Conservation (phyloP, 305 asterid genomes). For the Fraxinus ornus region DNA sequence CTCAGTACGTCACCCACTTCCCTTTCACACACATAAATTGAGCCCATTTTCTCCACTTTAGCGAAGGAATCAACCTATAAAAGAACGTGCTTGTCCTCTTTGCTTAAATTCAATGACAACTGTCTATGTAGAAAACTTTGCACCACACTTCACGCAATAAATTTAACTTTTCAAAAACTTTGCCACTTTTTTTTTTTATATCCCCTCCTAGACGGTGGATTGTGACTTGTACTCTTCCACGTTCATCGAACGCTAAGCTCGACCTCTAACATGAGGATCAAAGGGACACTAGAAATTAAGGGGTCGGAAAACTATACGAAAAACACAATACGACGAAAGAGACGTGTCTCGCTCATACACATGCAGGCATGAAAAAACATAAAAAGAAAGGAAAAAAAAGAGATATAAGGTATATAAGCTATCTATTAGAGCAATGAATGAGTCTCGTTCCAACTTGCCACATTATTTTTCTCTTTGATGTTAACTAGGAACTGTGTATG, state of each 20-base stretch:
- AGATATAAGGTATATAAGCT: constrained; percentile 38
- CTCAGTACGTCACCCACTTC: constrained; percentile 11
- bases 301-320: not conserved
- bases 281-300: not conserved
- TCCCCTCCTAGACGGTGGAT: not conserved
- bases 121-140: constrained; percentile 32
- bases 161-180: not conserved
- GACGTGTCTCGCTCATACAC: not conserved
- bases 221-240: not conserved
- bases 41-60: constrained; percentile 33
- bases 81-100: constrained; percentile 23
- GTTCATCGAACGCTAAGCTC: not conserved
- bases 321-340: not conserved
- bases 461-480: constrained; percentile 14
- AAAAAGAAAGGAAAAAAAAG: not conserved
- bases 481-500: not conserved
- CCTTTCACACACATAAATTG: not conserved
- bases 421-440: constrained; percentile 30
- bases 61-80: constrained; percentile 27
- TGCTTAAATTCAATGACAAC: constrained; percentile 39
- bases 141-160: constrained; percentile 35
- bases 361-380: not conserved
- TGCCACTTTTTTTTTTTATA: not conserved
- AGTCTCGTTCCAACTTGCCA: constrained; percentile 25
- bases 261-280: not conserved